Evolutionary conservation across 2,329 filamentous ascomycete genomes (phyloP), one percentile per base, ranked within the genome.

Genomic region (Aureobasidium sp.): DNA sequence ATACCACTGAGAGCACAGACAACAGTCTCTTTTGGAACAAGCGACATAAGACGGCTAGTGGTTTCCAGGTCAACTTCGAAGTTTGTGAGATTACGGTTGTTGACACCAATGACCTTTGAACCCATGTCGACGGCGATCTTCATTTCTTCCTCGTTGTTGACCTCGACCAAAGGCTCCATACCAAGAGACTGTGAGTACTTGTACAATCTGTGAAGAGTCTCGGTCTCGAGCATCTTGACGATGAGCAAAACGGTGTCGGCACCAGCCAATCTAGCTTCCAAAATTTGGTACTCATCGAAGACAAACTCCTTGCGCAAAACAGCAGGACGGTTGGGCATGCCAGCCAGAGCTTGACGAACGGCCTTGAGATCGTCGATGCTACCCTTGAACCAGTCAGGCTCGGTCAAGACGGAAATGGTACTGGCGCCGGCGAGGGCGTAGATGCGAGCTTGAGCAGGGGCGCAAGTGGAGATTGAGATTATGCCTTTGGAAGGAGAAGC

Each of bases 371-470:
- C 94, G 62, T 99, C 93, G 64, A 99, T 92, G 74, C 89, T 96
- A 51, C 94, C 94, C 77, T 97, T 97, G 81, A 99, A 99, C 94
- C 94, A 99, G 71, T 97, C 89, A 0, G 95, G 94, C 75, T 99
- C 94, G 0, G 94, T 99, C 50, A 99, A 82, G n/a, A 99, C 94
- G 1, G 94, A 97, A 67, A 99, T 99, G 42, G 96, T 91, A 72
- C 93, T 97, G 51, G 94, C 94, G 14, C 94, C 95, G 7, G 94
- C 92, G 57, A 94, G 82, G 10, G 95, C 94, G 73, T 99, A 99
- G 67, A 88, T 91, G 65, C 87, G 86, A 45, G 95, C 94, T 74
- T 99, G 94, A 5, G 87, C 85, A 29, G 94, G 91, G 10, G 94
- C 94, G 68, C 89, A 94, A 27, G 92, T 89, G 30, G 90, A 85